Evolutionary conservation across 345 rosid species (phyloP).

Genomic region (Boechera divaricarpa): DNA sequence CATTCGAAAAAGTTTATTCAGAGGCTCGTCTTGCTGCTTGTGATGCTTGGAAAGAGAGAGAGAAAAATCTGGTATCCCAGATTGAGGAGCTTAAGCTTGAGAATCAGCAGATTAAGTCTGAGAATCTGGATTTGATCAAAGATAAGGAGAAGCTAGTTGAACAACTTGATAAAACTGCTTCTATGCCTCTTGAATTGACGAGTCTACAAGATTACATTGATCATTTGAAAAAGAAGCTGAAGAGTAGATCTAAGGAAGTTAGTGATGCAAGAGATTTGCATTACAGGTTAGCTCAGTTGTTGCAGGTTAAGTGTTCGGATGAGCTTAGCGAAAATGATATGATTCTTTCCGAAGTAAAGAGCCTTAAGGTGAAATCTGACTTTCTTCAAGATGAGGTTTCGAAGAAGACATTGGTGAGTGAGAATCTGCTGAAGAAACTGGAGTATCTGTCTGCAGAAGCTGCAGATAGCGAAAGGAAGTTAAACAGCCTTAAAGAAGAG

Average conservation of each 20-base stretch:
- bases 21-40: conserved; percentile 63
- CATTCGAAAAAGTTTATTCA: conserved; percentile 55
- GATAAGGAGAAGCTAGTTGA: conserved; percentile 49
- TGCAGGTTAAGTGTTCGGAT: conserved; percentile 49
- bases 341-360: conserved; percentile 54
- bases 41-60: conserved; percentile 63
- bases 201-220: conserved; percentile 45
- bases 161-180: conserved; percentile 43
- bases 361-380: conserved; percentile 48
- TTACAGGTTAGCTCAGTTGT: conserved; percentile 46
- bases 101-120: conserved; percentile 49
- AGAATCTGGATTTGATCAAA: conserved; percentile 50
- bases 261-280: conserved; percentile 58
- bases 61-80: conserved; percentile 50
- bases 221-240: conserved; percentile 47
- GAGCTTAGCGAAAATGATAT: conserved; percentile 43
- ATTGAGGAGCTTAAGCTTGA: conserved; percentile 60
- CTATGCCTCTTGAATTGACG: conserved; percentile 37
- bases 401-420: conserved; percentile 46
- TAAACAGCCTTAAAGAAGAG: conserved; percentile 49
- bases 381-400: conserved; percentile 53
- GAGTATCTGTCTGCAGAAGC: conserved; percentile 42
- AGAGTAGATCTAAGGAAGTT: conserved; percentile 53
- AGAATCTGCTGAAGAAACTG: conserved; percentile 47
- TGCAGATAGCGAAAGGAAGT: conserved; percentile 43